phyloP scores from a whole-genome alignment of 768 basidiomycete genomes.

The Lentinula detonsa region DNA sequence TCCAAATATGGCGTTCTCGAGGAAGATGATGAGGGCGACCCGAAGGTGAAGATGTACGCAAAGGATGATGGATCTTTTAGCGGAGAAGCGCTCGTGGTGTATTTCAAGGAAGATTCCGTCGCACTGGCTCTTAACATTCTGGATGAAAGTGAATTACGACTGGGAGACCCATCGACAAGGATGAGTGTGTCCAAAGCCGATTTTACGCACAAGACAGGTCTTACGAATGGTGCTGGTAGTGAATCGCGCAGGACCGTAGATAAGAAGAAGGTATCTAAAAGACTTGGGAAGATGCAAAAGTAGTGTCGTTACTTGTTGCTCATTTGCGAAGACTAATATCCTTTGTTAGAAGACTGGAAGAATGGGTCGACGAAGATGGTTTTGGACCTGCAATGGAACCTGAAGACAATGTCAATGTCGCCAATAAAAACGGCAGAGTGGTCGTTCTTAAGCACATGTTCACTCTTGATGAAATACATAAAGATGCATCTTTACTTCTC shows the following conservation, averaged over 20 bases:
- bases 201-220: conserved; percentile 62
- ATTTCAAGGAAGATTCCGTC: conserved; percentile 97
- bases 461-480: conserved; percentile 74
- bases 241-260: conserved; percentile 61
- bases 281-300: conserved; percentile 88
- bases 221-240: conserved; percentile 28
- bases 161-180: conserved; percentile 69
- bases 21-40: conserved; percentile 85
- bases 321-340: not conserved
- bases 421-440: conserved; percentile 62
- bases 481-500: conserved; percentile 78
- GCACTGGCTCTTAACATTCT: conserved; percentile 74
- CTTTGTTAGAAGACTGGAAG: conserved; percentile 68
- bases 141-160: conserved; percentile 86
- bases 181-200: conserved; percentile 77
- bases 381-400: conserved; percentile 68
- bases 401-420: conserved; percentile 36
- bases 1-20: conserved; percentile 89
- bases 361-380: conserved; percentile 94
- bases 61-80: conserved; percentile 83
- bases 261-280: conserved; percentile 69
- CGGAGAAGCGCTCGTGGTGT: conserved; percentile 93
- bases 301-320: conserved; percentile 21
- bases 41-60: conserved; percentile 95
- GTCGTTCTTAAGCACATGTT: conserved; percentile 98